Evolutionary conservation across 148 eudicot species (phyloP).

Genomic region (Simmondsia chinensis): DNA sequence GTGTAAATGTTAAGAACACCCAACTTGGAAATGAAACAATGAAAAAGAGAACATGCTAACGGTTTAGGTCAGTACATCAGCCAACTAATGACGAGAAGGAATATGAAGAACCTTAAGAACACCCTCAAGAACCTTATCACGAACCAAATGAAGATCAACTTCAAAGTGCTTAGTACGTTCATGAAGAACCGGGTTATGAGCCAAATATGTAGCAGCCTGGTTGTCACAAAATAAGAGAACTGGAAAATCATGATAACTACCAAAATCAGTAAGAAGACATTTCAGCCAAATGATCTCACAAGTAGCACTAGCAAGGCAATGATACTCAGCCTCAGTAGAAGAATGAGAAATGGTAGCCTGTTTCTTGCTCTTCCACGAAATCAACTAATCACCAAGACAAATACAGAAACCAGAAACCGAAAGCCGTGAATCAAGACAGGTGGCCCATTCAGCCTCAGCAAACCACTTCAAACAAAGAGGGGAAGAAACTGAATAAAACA

Average conservation of each 20-base stretch:
- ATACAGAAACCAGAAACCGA: background rate
- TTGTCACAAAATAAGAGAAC: background rate
- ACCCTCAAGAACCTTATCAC: background rate
- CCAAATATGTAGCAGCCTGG: background rate
- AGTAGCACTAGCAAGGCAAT: background rate
- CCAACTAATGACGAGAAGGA: background rate
- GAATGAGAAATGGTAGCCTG: background rate
- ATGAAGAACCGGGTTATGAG: conserved; percentile 1
- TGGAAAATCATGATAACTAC: background rate
- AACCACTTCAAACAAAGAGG: background rate
- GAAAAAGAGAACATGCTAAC: too few relatives aligned
- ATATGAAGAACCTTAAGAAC: background rate
- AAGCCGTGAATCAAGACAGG: background rate
- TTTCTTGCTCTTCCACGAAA: background rate
- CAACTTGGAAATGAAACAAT: too few relatives aligned
- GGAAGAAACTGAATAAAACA: too few relatives aligned
- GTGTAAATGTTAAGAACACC: too few relatives aligned
- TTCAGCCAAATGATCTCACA: background rate
- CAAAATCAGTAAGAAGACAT: background rate
- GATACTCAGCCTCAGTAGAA: conserved; percentile 1
- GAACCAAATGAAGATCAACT: background rate
- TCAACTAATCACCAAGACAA: background rate
- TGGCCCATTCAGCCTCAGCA: conserved; percentile 3
- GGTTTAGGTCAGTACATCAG: background rate
- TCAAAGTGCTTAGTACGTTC: conserved; percentile 1